These are phyloP conservation scores for Diaporthe sp. DNA, from an alignment of 2,329 filamentous ascomycete species.

Conservation along the genomic window DNA sequence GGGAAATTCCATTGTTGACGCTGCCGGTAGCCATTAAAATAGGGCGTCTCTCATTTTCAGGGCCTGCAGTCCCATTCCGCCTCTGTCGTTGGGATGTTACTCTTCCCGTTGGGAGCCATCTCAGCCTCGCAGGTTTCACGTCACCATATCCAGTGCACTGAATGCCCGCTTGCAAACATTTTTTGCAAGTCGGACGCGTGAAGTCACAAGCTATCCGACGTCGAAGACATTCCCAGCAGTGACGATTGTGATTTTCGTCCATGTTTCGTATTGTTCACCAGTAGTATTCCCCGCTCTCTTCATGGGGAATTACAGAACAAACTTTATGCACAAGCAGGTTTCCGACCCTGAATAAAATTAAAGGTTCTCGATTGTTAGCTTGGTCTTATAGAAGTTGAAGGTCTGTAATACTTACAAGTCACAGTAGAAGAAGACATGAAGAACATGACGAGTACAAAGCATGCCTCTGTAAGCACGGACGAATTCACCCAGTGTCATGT, in stretches of 20 bases:
- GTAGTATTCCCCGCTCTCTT: background rate
- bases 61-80: background rate
- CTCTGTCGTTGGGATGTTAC: background rate
- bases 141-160: background rate
- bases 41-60: background rate
- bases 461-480: background rate
- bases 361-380: background rate
- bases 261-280: background rate
- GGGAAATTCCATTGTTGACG: too few species aligned
- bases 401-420: background rate
- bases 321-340: background rate
- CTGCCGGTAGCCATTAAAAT: too few species aligned
- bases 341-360: background rate
- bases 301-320: background rate
- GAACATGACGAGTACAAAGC: background rate
- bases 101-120: background rate
- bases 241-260: background rate
- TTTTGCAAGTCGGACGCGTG: background rate
- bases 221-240: conserved; percentile 10
- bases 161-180: background rate
- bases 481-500: background rate
- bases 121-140: background rate
- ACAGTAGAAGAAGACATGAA: background rate
- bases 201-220: background rate
- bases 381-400: background rate